These are phyloP conservation scores for Carallia brachiata DNA, from an alignment of 345 rosid species.

Conservation along the genomic window DNA sequence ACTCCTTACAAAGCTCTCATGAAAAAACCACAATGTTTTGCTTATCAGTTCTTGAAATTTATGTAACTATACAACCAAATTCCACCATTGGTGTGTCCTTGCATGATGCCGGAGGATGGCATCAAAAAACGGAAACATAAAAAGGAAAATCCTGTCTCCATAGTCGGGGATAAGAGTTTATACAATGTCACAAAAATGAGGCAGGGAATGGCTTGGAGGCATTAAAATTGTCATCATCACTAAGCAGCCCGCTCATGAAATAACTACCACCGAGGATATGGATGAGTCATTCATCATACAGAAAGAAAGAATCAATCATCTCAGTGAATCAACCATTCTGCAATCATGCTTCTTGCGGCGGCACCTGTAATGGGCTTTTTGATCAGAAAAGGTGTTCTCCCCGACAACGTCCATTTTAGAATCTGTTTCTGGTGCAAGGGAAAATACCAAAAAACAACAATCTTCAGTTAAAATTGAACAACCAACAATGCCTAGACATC, in stretches of 20 bases:
- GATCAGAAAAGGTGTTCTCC: slow-evolving; percentile 68
- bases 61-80: neutral
- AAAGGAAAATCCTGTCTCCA: too few species aligned
- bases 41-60: neutral
- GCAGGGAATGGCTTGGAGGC: too few species aligned
- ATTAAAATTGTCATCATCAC: too few species aligned
- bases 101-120: neutral
- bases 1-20: too few species aligned
- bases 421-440: slow-evolving; percentile 41
- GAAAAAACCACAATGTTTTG: neutral
- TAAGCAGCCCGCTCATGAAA: too few species aligned
- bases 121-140: too few species aligned
- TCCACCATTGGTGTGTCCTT: neutral
- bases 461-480: neutral
- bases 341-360: slow-evolving; percentile 85
- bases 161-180: too few species aligned
- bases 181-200: too few species aligned
- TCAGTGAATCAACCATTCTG: slow-evolving; percentile 59
- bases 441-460: slow-evolving; percentile 8
- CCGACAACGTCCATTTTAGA: slow-evolving; percentile 73
- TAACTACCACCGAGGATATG: too few species aligned
- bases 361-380: slow-evolving; percentile 72
- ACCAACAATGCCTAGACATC: neutral
- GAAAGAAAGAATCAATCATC: slow-evolving; percentile 18
- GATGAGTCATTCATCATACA: too few species aligned